Evolutionary conservation across 2,329 filamentous ascomycete genomes (phyloP).

Genomic region (Teratosphaeriaceae sp.): DNA sequence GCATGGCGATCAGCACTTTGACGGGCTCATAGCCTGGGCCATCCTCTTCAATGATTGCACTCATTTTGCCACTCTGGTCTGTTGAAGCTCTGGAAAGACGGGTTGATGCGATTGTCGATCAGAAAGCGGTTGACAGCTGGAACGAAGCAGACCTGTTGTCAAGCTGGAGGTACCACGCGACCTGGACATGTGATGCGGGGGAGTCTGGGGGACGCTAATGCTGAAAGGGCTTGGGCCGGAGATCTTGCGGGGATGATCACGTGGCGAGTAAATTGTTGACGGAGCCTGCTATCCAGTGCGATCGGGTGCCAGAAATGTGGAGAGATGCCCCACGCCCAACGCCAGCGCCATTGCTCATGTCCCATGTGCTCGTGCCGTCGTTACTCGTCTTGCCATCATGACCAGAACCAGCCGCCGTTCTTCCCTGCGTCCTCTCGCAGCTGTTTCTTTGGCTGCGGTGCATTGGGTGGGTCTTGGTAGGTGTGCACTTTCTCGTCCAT

Average conservation of each 20-base stretch:
- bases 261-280: too few species aligned
- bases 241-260: too few species aligned
- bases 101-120: not conserved
- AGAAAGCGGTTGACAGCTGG: not conserved
- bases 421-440: constrained; percentile 6
- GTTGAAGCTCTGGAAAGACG: not conserved
- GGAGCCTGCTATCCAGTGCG: too few species aligned
- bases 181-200: too few species aligned
- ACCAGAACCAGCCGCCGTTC: constrained; percentile 30
- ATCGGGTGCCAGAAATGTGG: too few species aligned
- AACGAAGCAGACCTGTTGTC: not conserved
- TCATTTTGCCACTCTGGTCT: constrained; percentile 35
- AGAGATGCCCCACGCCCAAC: too few species aligned
- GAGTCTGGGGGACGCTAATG: too few species aligned
- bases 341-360: not conserved
- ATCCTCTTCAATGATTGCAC: constrained; percentile 41
- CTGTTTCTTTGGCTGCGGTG: constrained; percentile 4
- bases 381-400: constrained; percentile 16
- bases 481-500: constrained; percentile 49
- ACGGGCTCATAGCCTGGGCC: constrained; percentile 37
- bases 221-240: too few species aligned
- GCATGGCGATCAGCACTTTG: constrained; percentile 55
- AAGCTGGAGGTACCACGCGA: not conserved
- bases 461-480: constrained; percentile 6
- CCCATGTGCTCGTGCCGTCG: not conserved